phyloP scores from a whole-genome alignment of 805 yeast genomes.

The Wickerhamiella sorbophila region DNA sequence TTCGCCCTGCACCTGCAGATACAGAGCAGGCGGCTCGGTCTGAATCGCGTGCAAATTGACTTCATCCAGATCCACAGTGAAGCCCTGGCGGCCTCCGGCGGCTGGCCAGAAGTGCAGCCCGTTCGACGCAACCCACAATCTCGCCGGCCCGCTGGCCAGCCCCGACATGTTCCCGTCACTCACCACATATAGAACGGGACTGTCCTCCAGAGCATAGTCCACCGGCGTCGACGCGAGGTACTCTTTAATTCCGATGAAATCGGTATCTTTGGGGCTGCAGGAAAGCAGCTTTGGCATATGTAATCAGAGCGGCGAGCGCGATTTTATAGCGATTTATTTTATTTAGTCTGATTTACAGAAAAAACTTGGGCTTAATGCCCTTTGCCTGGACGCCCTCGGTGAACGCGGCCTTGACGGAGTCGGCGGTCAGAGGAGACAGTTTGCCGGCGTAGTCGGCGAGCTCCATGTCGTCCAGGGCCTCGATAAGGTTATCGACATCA shows the following conservation, averaged over 20 bases:
- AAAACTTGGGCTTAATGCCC: conserved; percentile 20
- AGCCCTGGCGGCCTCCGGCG: conserved; percentile 10
- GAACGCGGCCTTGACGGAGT: conserved; percentile 33
- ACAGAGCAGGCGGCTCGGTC: conserved; percentile 7
- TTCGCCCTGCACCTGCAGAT: conserved; percentile 15
- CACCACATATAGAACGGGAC: conserved; percentile 19
- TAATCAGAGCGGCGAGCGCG: neutral
- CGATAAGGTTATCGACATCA: conserved; percentile 69
- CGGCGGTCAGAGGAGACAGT: conserved; percentile 43
- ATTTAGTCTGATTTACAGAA: conserved; percentile 5
- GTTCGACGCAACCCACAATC: conserved; percentile 18
- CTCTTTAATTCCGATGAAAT: conserved; percentile 19
- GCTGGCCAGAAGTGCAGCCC: conserved; percentile 19
- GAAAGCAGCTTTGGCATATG: conserved; percentile 9
- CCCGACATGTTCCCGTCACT: conserved; percentile 6
- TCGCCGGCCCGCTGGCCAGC: conserved; percentile 4
- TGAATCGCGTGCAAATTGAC: conserved; percentile 20
- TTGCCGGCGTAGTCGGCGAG: conserved; percentile 61
- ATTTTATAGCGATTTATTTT: neutral
- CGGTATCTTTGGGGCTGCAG: conserved; percentile 13
- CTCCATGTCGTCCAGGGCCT: conserved; percentile 63
- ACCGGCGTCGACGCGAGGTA: conserved; percentile 25
- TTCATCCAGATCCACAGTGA: conserved; percentile 14
- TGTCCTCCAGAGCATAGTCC: conserved; percentile 22
- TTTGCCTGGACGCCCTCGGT: conserved; percentile 12